Percentiles rank a stretch among this genome's conserved stretches.
Evolutionary conservation across 176 grass and related monocot species (phyloP).

Genomic region (Zoysia japonica): DNA sequence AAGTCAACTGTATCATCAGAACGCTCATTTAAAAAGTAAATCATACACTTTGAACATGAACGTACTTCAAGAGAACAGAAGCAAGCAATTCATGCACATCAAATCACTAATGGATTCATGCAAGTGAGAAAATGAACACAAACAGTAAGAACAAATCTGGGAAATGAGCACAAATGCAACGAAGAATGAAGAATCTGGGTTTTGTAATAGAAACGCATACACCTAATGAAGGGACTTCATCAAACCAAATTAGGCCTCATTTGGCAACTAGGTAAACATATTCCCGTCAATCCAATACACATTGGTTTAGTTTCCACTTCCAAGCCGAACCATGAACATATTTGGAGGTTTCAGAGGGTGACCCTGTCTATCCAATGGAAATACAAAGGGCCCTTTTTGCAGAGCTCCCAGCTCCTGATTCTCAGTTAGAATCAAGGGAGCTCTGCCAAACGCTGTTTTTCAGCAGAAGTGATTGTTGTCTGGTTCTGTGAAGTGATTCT

Average conservation of each 20-base stretch:
- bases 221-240: neutral
- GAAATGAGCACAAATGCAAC: neutral
- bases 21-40: neutral
- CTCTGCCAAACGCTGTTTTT: no score
- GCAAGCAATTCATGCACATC: constrained; percentile 1
- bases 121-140: neutral
- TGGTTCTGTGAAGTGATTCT: no score
- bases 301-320: no score
- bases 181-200: neutral
- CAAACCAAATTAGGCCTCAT: neutral
- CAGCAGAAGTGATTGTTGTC: no score
- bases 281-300: no score
- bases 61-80: neutral
- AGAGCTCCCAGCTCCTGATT: no score
- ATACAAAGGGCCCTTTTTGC: no score
- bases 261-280: no score
- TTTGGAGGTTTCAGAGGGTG: no score
- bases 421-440: no score
- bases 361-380: no score
- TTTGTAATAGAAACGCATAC: neutral
- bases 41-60: constrained; percentile 8
- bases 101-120: neutral
- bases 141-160: neutral
- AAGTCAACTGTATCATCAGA: neutral
- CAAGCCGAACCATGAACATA: no score